Conservation (phyloP, 495 filamentous ascomycete genomes). For the Penicillium salamii region DNA sequence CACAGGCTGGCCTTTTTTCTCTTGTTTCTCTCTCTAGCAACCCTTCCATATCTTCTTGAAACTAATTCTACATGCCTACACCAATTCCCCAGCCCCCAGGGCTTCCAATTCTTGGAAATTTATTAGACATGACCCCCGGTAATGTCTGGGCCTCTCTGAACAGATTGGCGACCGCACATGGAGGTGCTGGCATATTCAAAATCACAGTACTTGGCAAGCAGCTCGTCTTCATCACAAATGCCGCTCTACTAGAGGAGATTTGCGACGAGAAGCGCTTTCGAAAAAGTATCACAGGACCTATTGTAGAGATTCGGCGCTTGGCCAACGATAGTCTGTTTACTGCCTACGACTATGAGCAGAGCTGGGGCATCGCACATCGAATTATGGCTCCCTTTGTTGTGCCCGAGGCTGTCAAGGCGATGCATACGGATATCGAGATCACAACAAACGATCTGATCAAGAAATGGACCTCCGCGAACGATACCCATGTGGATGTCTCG, state of each 20-base stretch:
- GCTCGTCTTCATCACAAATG: conserved; percentile 51
- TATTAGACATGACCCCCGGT: conserved; percentile 58
- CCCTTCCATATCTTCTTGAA: too few species aligned
- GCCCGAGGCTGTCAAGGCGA: conserved; percentile 28
- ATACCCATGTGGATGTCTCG: conserved; percentile 52
- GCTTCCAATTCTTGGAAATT: conserved; percentile 67
- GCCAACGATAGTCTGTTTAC: conserved; percentile 73
- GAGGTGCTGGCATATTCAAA: conserved; percentile 58
- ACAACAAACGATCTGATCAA: conserved; percentile 62
- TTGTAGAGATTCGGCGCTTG: conserved; percentile 60
- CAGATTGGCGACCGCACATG: conserved; percentile 62
- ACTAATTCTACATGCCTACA: too few species aligned
- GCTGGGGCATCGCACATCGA: conserved; percentile 73
- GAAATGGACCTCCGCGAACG: conserved; percentile 59
- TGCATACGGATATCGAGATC: conserved; percentile 60
- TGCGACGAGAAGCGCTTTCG: conserved; percentile 71
- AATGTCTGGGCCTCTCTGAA: conserved; percentile 63
- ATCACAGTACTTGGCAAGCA: conserved; percentile 53
- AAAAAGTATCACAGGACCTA: conserved; percentile 57
- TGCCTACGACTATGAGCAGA: conserved; percentile 56
- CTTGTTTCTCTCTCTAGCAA: too few species aligned
- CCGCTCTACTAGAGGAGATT: conserved; percentile 62
- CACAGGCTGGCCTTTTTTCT: too few species aligned
- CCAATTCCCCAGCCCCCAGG: conserved; percentile 64
- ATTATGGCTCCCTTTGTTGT: conserved; percentile 51